A percentile compares a stretch with the other conserved stretches of the same genome.
Conservation (phyloP, 257 asterid species). For the Solanum sitiens region DNA sequence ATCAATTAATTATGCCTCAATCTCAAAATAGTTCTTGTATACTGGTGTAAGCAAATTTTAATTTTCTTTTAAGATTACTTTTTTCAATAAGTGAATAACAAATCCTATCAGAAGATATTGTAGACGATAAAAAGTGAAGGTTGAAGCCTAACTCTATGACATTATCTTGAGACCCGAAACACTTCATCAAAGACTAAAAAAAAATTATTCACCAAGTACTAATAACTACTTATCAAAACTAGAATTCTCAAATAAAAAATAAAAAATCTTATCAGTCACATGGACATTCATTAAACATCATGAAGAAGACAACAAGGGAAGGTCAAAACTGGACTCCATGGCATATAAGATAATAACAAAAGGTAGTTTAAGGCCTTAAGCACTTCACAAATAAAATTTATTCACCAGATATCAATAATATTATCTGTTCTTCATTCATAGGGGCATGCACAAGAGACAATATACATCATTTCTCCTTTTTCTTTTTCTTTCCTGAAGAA, state of each 20-base stretch:
- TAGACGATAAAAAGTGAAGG: background rate
- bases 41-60: background rate
- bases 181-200: background rate
- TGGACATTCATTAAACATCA: background rate
- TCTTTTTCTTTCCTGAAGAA: background rate
- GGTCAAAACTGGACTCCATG: background rate
- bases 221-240: background rate
- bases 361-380: background rate
- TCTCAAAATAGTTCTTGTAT: background rate
- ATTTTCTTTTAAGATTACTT: background rate
- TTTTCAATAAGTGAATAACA: background rate
- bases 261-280: background rate
- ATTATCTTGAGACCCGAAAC: background rate
- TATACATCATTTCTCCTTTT: background rate
- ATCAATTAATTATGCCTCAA: background rate
- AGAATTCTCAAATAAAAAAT: background rate
- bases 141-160: background rate
- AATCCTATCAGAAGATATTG: background rate
- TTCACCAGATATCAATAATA: background rate
- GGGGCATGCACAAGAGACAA: background rate
- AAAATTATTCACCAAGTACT: background rate
- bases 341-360: background rate
- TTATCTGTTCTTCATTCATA: background rate
- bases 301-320: background rate
- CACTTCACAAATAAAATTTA: background rate